phyloP scores from a whole-genome alignment of 352 stramenopile species.

The Phytophthora macrochlamydospora region DNA sequence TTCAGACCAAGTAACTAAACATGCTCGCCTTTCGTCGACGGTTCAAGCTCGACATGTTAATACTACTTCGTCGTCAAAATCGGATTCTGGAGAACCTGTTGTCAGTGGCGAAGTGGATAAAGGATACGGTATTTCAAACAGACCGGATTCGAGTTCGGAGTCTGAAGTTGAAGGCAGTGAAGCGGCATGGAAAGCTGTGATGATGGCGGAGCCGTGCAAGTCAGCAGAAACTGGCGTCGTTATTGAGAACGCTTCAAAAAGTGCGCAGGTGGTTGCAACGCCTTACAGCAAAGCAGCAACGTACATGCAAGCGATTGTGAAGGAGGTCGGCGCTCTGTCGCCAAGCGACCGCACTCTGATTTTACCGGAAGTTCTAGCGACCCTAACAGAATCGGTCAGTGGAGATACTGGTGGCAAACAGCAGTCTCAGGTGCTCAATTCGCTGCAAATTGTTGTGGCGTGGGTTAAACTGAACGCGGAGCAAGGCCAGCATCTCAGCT shows the following conservation, averaged over 20 bases:
- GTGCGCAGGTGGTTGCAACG: constrained; percentile 1
- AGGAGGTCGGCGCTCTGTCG: neutral
- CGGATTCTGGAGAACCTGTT: neutral
- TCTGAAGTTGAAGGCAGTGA: neutral
- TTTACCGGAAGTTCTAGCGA: neutral
- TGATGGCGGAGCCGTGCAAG: neutral
- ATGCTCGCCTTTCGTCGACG: neutral
- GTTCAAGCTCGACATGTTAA: neutral
- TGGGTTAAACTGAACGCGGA: neutral
- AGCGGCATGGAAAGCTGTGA: neutral
- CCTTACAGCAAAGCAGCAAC: constrained; percentile 4
- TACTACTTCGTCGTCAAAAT: neutral
- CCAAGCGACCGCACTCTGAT: neutral
- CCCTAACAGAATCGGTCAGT: neutral
- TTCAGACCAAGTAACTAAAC: neutral
- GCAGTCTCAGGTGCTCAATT: neutral
- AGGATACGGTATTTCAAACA: too few species aligned
- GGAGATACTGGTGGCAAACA: neutral
- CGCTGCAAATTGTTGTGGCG: neutral
- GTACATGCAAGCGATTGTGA: neutral
- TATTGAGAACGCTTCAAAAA: too few species aligned
- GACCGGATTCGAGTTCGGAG: too few species aligned
- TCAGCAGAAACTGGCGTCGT: too few species aligned
- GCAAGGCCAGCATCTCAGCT: constrained; percentile 1
- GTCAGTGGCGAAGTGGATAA: too few species aligned